Conservation (phyloP, 495 filamentous ascomycete genomes). For the Penicillium cosmopolitanum region DNA sequence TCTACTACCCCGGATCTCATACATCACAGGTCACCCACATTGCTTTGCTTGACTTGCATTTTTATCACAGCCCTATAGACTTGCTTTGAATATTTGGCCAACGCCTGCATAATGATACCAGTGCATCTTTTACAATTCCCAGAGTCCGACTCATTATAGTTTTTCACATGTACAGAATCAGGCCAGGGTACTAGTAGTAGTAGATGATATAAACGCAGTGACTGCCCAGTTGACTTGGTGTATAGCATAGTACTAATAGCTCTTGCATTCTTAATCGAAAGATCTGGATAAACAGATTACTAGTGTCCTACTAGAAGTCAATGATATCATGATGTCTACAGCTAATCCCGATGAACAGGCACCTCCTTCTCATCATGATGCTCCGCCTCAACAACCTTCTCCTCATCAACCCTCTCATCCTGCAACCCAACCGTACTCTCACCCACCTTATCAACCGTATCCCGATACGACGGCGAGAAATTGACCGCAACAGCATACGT, state of each 20-base stretch:
- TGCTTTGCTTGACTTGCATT: background rate
- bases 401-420: conserved; percentile 24
- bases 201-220: background rate
- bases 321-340: too few species aligned
- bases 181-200: too few species aligned
- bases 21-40: background rate
- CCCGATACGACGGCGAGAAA: conserved; percentile 61
- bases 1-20: background rate
- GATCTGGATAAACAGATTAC: too few species aligned
- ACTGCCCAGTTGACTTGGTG: too few species aligned
- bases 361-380: conserved; percentile 8
- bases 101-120: conserved; percentile 8
- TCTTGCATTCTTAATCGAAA: too few species aligned
- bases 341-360: conserved; percentile 8
- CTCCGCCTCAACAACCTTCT: conserved; percentile 26
- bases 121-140: background rate
- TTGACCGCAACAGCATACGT: conserved; percentile 65
- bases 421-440: conserved; percentile 55
- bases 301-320: too few species aligned
- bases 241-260: too few species aligned
- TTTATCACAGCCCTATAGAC: background rate
- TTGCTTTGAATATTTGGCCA: background rate
- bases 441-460: conserved; percentile 62
- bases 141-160: too few species aligned
- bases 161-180: too few species aligned